phyloP scores from a whole-genome alignment of 148 eudicot species.

The Cornus suecica region DNA sequence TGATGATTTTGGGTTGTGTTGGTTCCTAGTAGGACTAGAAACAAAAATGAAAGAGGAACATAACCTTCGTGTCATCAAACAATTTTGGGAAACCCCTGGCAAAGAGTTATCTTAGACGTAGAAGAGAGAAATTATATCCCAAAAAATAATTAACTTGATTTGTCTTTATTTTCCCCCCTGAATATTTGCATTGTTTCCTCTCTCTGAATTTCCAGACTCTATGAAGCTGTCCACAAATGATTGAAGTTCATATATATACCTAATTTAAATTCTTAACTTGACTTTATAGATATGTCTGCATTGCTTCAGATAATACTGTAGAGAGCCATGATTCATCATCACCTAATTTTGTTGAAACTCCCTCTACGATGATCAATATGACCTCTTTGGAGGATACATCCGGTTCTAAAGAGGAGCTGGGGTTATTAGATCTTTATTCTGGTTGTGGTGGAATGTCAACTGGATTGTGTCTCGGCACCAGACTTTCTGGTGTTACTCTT shows the following conservation, averaged over 20 bases:
- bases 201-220: not conserved
- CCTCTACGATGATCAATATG: constrained; percentile 26
- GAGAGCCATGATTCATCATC: constrained; percentile 26
- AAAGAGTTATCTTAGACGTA: too few relatives aligned
- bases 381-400: constrained; percentile 40
- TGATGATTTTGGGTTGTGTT: not conserved
- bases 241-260: not conserved
- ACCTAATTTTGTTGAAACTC: constrained; percentile 20
- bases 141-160: not conserved
- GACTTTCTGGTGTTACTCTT: constrained; percentile 63
- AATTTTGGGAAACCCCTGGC: not conserved
- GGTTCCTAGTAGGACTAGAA: not conserved
- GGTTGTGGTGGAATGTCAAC: constrained; percentile 99
- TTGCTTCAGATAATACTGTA: constrained; percentile 25
- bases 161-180: not conserved
- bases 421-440: constrained; percentile 76
- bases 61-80: not conserved
- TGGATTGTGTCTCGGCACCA: constrained; percentile 88
- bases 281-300: constrained; percentile 5
- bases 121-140: not conserved
- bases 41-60: too few relatives aligned
- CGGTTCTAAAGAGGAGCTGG: constrained; percentile 38
- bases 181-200: not conserved
- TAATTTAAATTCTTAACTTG: not conserved
- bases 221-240: not conserved